phyloP scores from a whole-genome alignment of 73 alveolate species.

The Tetrahymena malaccensis region DNA sequence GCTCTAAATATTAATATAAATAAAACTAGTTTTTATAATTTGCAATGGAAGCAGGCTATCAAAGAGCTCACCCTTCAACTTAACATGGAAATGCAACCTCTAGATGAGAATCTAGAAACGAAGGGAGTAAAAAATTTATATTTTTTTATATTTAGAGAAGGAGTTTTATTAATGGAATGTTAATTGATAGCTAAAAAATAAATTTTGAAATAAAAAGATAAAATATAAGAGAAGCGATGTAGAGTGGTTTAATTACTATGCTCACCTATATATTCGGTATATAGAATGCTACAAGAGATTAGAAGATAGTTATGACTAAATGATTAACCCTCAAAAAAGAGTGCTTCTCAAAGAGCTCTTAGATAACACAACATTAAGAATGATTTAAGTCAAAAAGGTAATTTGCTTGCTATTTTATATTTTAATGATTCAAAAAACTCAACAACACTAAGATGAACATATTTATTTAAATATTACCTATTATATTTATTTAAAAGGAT shows the following conservation, averaged over 20 bases:
- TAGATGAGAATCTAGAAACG: neutral
- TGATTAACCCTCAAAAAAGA: conserved; percentile 98
- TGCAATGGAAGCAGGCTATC: conserved; percentile 2
- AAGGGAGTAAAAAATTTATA: neutral
- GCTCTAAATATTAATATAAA: neutral
- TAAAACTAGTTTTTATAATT: neutral
- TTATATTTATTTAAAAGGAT: neutral
- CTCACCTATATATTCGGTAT: conserved; percentile 8
- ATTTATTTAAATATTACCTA: neutral
- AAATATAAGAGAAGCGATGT: conserved; percentile 19
- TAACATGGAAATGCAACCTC: neutral
- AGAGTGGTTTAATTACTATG: conserved; percentile 38
- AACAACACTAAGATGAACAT: too few relatives aligned
- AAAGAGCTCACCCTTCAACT: neutral
- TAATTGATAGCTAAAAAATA: neutral
- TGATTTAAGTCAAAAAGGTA: conserved; percentile 85
- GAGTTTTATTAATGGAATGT: neutral
- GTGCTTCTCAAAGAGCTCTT: conserved; percentile 85
- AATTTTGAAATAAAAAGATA: neutral
- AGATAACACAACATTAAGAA: conserved; percentile 76
- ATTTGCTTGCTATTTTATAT: neutral
- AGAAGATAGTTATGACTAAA: conserved; percentile 96
- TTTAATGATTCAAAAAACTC: too few relatives aligned
- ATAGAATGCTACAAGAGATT: conserved; percentile 38
- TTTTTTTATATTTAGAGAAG: neutral